A percentile compares a stretch with the other conserved stretches of the same genome.
Evolutionary conservation across 352 stramenopile species (phyloP).

Genomic region (Pythium aristosporum): DNA sequence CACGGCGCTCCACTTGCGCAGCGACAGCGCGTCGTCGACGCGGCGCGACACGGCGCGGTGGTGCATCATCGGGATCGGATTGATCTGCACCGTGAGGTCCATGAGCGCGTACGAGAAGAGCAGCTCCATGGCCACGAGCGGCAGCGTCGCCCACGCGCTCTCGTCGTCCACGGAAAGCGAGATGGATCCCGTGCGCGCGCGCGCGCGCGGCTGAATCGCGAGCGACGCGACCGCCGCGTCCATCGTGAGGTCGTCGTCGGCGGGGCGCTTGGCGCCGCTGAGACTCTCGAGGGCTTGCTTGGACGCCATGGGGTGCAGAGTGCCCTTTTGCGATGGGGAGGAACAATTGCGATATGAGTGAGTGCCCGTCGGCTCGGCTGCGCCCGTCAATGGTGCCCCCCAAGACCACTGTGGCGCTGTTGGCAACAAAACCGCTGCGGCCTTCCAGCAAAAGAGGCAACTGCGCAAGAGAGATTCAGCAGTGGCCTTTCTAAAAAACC

Average conservation of each 20-base stretch:
- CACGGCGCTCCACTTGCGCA: slow-evolving; percentile 41
- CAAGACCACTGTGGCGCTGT: no score
- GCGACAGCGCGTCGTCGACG: slow-evolving; percentile 38
- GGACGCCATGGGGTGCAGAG: not conserved
- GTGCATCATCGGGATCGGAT: slow-evolving; percentile 44
- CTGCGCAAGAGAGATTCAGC: slow-evolving; percentile 15
- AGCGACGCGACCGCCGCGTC: not conserved
- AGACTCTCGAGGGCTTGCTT: not conserved
- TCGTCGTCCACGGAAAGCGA: not conserved
- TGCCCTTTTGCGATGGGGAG: not conserved
- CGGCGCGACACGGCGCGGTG: slow-evolving; percentile 39
- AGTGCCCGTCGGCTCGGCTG: not conserved
- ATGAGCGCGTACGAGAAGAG: slow-evolving; percentile 56
- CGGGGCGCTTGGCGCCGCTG: slow-evolving; percentile 12
- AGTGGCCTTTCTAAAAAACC: not conserved
- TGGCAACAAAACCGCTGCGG: not conserved
- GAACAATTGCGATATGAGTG: not conserved
- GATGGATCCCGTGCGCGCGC: slow-evolving; percentile 1
- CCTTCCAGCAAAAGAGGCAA: slow-evolving; percentile 20
- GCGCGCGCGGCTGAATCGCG: not conserved
- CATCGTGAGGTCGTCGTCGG: not conserved
- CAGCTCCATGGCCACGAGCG: slow-evolving; percentile 49
- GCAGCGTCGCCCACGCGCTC: slow-evolving; percentile 31
- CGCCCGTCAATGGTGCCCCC: not conserved
- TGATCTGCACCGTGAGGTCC: slow-evolving; percentile 46